phyloP scores from a whole-genome alignment of 768 basidiomycete species.

The Macrolepiota dolichaula region DNA sequence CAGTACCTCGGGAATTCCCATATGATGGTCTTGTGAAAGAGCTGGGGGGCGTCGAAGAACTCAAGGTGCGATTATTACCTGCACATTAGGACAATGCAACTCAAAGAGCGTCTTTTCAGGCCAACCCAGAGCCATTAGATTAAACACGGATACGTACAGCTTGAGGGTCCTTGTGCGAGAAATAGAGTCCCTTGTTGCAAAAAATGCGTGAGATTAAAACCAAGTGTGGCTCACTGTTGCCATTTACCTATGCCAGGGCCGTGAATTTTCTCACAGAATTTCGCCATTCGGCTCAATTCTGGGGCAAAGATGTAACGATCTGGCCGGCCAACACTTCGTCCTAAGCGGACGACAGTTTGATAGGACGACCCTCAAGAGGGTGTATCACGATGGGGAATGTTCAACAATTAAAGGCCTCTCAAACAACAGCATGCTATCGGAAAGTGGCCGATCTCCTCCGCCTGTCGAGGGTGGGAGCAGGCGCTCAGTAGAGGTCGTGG shows the following conservation, averaged over 20 bases:
- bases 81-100: not conserved
- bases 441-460: no score
- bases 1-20: constrained; percentile 72
- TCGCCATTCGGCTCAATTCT: not conserved
- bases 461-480: no score
- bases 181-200: not conserved
- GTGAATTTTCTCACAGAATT: not conserved
- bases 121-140: constrained; percentile 51
- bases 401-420: no score
- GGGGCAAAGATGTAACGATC: no score
- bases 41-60: constrained; percentile 74
- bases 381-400: no score
- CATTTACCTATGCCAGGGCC: not conserved
- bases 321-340: no score
- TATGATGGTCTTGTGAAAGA: constrained; percentile 72
- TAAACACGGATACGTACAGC: constrained; percentile 19
- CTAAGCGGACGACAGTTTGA: no score
- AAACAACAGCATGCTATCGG: no score
- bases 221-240: not conserved
- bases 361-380: no score
- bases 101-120: constrained; percentile 35
- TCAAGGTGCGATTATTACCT: constrained; percentile 53
- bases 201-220: not conserved
- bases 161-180: not conserved
- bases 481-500: no score